These are phyloP conservation scores for Dactylellina leptospora DNA, from an alignment of 2,329 filamentous ascomycete species.

Conservation along the genomic window DNA sequence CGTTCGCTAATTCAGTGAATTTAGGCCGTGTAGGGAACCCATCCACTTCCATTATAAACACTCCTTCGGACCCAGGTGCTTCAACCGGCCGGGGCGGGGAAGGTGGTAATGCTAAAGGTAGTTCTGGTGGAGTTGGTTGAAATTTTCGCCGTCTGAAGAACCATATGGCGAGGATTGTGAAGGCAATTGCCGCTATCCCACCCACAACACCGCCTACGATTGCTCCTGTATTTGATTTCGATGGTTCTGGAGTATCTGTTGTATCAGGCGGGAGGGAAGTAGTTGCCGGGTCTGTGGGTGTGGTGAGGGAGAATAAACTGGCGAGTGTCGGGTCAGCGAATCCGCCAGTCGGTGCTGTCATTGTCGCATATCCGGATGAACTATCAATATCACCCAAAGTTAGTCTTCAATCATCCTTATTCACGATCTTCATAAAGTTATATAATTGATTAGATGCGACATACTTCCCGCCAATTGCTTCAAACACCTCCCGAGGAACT, in stretches of 20 bases:
- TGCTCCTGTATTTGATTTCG: constrained; percentile 6
- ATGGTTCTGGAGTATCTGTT: background rate
- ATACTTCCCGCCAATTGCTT: constrained; percentile 31
- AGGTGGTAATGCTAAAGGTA: background rate
- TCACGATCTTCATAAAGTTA: background rate
- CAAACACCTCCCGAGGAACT: constrained; percentile 17
- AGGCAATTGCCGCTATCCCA: background rate
- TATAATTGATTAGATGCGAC: background rate
- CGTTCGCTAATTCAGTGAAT: constrained; percentile 7
- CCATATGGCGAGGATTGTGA: background rate
- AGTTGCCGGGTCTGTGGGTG: constrained; percentile 7
- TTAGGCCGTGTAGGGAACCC: constrained; percentile 17
- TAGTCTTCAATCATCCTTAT: background rate
- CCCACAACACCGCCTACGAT: constrained; percentile 24
- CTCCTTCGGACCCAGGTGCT: background rate
- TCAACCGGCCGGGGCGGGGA: constrained; percentile 4
- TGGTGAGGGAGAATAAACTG: constrained; percentile 24
- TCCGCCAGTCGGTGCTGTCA: constrained; percentile 23
- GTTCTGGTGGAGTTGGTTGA: background rate
- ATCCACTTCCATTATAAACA: constrained; percentile 13
- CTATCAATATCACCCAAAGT: constrained; percentile 3
- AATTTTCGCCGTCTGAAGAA: background rate
- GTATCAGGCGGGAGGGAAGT: background rate
- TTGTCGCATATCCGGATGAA: constrained; percentile 19
- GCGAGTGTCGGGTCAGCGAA: constrained; percentile 28